These are phyloP conservation scores for Schizonepeta tenuifolia DNA, from an alignment of 257 asterid species.

Conservation along the genomic window DNA sequence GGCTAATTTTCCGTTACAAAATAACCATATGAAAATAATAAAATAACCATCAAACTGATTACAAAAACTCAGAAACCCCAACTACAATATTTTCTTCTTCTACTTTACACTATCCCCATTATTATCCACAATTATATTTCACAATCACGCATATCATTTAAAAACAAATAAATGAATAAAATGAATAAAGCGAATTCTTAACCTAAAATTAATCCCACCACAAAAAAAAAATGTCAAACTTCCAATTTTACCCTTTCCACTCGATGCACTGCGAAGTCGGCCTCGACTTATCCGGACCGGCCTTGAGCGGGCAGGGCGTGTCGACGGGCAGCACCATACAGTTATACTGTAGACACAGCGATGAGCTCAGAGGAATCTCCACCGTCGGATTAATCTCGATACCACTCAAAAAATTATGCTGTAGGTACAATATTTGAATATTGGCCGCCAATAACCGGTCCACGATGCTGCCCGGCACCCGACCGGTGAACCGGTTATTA, in stretches of 20 bases:
- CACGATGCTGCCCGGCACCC: slow-evolving; percentile 72
- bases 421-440: slow-evolving; percentile 69
- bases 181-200: slow-evolving; percentile 24
- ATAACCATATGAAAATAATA: background rate
- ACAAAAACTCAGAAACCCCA: slow-evolving; percentile 15
- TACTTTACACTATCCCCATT: background rate
- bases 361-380: slow-evolving; percentile 76
- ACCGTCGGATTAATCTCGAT: slow-evolving; percentile 80
- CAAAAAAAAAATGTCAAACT: slow-evolving; percentile 7
- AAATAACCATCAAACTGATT: background rate
- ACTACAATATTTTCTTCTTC: background rate
- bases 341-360: slow-evolving; percentile 89
- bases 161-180: slow-evolving; percentile 15
- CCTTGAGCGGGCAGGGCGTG: slow-evolving; percentile 83
- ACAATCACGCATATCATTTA: slow-evolving; percentile 25
- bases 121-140: slow-evolving; percentile 29
- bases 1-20: too few relatives aligned
- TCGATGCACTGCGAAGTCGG: slow-evolving; percentile 78
- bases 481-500: slow-evolving; percentile 91
- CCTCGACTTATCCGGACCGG: slow-evolving; percentile 81
- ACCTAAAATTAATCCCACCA: too few relatives aligned
- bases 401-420: slow-evolving; percentile 87
- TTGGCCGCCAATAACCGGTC: slow-evolving; percentile 71
- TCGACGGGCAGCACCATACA: slow-evolving; percentile 90
- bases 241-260: slow-evolving; percentile 68